A percentile compares a stretch with the other conserved stretches of the same genome.
Conservation (phyloP, 169 alveolate genomes). For the Eimeria falciformis region DNA sequence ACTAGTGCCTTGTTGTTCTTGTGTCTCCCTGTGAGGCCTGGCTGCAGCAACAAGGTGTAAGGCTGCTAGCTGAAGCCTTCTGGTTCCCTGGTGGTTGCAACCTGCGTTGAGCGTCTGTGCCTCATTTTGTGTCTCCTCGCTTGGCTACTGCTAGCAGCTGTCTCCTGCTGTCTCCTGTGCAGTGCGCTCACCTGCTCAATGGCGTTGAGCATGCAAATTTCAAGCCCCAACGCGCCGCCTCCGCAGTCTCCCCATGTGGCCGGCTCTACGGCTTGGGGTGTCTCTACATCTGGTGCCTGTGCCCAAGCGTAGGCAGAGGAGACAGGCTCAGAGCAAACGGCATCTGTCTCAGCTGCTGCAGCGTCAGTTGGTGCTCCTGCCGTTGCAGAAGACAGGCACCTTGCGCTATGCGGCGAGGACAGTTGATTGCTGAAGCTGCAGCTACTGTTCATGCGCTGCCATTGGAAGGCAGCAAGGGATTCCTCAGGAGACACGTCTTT, state of each 20-base stretch:
- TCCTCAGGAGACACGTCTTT: too few relatives aligned
- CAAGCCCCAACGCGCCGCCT: conserved; percentile 25
- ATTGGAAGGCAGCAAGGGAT: too few relatives aligned
- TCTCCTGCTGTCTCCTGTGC: neutral
- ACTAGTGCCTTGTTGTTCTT: too few relatives aligned
- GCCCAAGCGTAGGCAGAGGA: neutral
- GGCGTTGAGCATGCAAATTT: conserved; percentile 37
- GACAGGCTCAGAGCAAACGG: conserved; percentile 29
- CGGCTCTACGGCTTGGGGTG: conserved; percentile 18
- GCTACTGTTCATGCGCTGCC: too few relatives aligned
- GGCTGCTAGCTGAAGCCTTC: neutral
- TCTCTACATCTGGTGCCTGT: conserved; percentile 15
- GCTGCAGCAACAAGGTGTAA: neutral
- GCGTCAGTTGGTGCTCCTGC: neutral
- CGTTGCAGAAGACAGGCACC: neutral
- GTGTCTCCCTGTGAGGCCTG: too few relatives aligned
- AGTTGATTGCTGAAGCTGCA: too few relatives aligned
- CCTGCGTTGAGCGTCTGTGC: too few relatives aligned
- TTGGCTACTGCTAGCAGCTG: too few relatives aligned
- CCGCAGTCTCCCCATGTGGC: conserved; percentile 13
- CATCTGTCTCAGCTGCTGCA: conserved; percentile 16
- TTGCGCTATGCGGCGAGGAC: too few relatives aligned
- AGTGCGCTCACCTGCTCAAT: conserved; percentile 9
- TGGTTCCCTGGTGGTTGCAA: neutral
- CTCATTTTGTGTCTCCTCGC: too few relatives aligned